Evolutionary conservation across 805 yeast genomes (phyloP).

Genomic region (Ogataea pilisensis): DNA sequence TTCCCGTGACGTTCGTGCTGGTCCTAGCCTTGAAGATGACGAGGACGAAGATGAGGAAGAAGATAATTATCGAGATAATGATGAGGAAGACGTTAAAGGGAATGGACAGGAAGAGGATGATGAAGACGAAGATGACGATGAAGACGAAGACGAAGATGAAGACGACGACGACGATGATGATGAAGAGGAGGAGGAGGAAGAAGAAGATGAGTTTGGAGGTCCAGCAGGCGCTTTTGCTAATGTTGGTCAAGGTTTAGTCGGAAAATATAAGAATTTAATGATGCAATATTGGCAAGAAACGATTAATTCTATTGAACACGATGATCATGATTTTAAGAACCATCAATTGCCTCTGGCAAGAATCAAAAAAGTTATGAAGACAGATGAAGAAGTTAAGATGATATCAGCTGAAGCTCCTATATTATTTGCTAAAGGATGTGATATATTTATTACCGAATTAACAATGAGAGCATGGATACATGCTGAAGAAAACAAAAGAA

Average conservation of each 20-base stretch:
- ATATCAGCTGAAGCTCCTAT: constrained; percentile 98
- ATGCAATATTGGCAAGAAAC: constrained; percentile 98
- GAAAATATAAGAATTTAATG: constrained; percentile 81
- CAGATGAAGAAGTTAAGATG: constrained; percentile 96
- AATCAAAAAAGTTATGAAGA: constrained; percentile 95
- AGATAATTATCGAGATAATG: not conserved
- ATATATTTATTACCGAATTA: constrained; percentile 90
- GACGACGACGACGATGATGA: constrained; percentile 20
- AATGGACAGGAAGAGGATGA: constrained; percentile 29
- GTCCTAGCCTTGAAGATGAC: no score
- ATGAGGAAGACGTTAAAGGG: constrained; percentile 10
- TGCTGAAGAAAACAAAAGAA: constrained; percentile 91
- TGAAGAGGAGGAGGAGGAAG: constrained; percentile 35
- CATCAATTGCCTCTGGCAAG: constrained; percentile 95
- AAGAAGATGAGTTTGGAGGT: constrained; percentile 34
- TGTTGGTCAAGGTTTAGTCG: constrained; percentile 88
- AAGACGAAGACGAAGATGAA: constrained; percentile 10
- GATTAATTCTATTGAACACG: constrained; percentile 83
- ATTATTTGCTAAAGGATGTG: constrained; percentile 96
- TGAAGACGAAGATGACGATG: constrained; percentile 23
- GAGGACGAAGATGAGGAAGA: constrained; percentile 1
- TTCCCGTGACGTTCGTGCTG: no score
- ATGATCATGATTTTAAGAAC: constrained; percentile 85
- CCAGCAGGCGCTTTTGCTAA: constrained; percentile 47
- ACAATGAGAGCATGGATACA: constrained; percentile 99